Conservation (phyloP, 2,329 filamentous ascomycete species). For the Rutstroemia sp. region DNA sequence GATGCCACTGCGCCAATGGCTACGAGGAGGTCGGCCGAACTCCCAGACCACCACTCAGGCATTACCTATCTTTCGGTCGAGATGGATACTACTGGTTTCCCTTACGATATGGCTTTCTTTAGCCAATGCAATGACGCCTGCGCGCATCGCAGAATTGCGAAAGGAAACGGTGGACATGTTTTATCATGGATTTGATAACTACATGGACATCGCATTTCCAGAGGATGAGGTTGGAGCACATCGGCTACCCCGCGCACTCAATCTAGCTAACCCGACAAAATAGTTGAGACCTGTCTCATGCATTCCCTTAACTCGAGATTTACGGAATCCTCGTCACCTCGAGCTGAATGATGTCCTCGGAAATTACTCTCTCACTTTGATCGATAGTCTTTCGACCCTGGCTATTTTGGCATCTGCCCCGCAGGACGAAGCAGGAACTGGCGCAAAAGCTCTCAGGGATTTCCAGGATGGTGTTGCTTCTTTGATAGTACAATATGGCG, state of each 20-base stretch:
- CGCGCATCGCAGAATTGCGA: constrained; percentile 47
- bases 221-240: constrained; percentile 71
- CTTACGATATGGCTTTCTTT: constrained; percentile 22
- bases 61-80: constrained; percentile 13
- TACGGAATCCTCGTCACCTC: constrained; percentile 68
- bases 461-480: constrained; percentile 76
- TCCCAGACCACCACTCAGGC: constrained; percentile 14
- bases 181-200: constrained; percentile 94
- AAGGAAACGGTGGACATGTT: constrained; percentile 71
- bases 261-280: constrained; percentile 10
- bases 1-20: constrained; percentile 31
- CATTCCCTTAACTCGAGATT: constrained; percentile 74
- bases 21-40: constrained; percentile 15
- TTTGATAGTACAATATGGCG: constrained; percentile 78
- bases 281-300: constrained; percentile 82
- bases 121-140: constrained; percentile 42
- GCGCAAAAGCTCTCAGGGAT: constrained; percentile 55
- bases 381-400: constrained; percentile 90
- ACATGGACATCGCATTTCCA: constrained; percentile 88
- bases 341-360: constrained; percentile 93
- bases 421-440: constrained; percentile 43
- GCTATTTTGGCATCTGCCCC: constrained; percentile 81
- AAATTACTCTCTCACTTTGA: constrained; percentile 92
- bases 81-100: constrained; percentile 22
- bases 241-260: background rate